Base-by-base conservation (phyloP, 1,284 basidiomycete genomes). In the Waitea zeae region DNA sequence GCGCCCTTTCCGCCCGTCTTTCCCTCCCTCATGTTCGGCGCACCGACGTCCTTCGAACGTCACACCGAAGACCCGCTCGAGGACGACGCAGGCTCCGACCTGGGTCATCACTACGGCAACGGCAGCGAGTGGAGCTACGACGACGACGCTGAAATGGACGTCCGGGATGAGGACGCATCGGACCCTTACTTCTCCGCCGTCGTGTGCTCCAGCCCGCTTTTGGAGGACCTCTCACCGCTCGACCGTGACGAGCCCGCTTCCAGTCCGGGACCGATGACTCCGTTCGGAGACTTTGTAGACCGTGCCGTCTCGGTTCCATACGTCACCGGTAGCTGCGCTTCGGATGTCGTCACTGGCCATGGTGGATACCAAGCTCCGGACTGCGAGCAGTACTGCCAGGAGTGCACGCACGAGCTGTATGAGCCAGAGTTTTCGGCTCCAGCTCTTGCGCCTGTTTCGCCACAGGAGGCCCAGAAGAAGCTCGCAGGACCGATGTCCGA, bases 1-100 rank as follows among this genome's bases (percentile, higher is more conserved):
- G 71, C 73, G 69, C 74, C 71, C 62, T 65, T 75, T 73, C 74
- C 76, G 74, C 78, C 78, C 77, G 54, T 63, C 55, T 59, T 56
- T 41, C 54, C 53, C 38, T 46, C 57, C 39, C 40, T 53, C 18
- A 43, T n/a, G n/a, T n/a, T 11, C 24, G n/a, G n/a, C 24, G 24
- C n/a, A 11, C 11, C 24, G 24, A 27, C 11, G 11, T 11, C 11
- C 24, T 27, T n/a, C n/a, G 24, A 27, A 27, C 9, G 20, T 4
- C 18, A 11, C 5, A 20, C 5, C 19, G 17, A 14, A 13, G 33
- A 34, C 14, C 4, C 20, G 15, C 12, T 22, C 19, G 17, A 17
- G 18, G 12, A 34, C 33, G 19, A n/a, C 20, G 30, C 11, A 11
- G 26, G 19, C 20, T 12, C 22, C 19, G 6, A 14, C 4, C 33